phyloP scores from a whole-genome alignment of 1,284 basidiomycete species.

The Apiotrichum porosum region DNA sequence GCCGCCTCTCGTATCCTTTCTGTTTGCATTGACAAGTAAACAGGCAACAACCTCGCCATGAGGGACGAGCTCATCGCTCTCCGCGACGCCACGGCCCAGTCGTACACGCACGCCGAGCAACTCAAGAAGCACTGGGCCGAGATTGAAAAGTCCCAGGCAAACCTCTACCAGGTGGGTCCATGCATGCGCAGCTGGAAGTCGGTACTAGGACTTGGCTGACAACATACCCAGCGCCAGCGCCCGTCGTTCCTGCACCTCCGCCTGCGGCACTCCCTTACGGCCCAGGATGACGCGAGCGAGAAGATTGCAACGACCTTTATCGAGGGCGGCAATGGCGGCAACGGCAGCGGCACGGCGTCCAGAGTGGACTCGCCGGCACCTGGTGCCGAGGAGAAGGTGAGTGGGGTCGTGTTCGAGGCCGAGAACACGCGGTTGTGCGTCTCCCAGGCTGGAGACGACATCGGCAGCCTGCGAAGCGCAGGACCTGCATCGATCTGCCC shows the following conservation, averaged over 20 bases:
- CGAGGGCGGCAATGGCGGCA: constrained; percentile 49
- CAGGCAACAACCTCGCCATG: constrained; percentile 68
- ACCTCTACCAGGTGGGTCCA: constrained; percentile 70
- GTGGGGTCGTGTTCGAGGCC: too few relatives aligned
- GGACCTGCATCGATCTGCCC: too few relatives aligned
- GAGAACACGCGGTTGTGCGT: too few relatives aligned
- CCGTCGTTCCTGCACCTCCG: constrained; percentile 81
- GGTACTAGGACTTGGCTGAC: background rate
- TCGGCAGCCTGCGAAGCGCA: too few relatives aligned
- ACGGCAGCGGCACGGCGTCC: constrained; percentile 29
- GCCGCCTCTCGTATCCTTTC: too few relatives aligned
- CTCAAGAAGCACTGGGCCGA: constrained; percentile 77
- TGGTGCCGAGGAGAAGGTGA: constrained; percentile 13
- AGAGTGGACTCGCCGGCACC: constrained; percentile 48
- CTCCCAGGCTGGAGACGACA: too few relatives aligned
- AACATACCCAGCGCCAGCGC: constrained; percentile 61
- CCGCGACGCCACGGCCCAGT: constrained; percentile 70
- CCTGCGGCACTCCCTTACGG: constrained; percentile 74
- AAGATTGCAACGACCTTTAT: constrained; percentile 72
- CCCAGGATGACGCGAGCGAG: constrained; percentile 84
- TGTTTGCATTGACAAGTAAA: too few relatives aligned
- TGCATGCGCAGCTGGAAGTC: background rate
- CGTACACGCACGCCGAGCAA: constrained; percentile 74
- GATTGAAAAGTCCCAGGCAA: constrained; percentile 75
- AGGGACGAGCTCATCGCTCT: constrained; percentile 68